Percentiles rank a stretch among this genome's conserved stretches.
Conservation (phyloP, 1,284 basidiomycete genomes). For the Heterobasidion irregulare region DNA sequence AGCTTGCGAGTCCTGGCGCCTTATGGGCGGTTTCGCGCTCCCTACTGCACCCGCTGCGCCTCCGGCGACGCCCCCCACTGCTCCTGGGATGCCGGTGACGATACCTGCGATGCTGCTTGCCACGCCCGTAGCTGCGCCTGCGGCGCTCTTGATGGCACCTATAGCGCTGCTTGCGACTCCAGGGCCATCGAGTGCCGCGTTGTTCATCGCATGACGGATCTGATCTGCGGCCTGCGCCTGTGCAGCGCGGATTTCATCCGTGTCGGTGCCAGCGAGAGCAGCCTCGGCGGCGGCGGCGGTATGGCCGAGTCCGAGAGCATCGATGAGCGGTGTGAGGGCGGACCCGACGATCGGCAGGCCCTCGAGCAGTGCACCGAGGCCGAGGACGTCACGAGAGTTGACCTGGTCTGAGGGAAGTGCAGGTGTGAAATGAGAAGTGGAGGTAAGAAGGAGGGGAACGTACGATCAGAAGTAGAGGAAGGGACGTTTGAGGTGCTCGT, state of each 20-base stretch:
- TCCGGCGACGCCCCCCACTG: not conserved
- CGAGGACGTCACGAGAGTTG: conserved; percentile 1
- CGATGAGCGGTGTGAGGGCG: not conserved
- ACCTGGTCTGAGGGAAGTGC: not conserved
- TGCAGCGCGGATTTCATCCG: not conserved
- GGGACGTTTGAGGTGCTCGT: not conserved
- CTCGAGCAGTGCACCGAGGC: not conserved
- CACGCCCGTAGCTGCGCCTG: not conserved
- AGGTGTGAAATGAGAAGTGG: not conserved
- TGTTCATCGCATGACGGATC: not conserved
- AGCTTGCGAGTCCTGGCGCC: not conserved
- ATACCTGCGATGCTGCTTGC: not conserved
- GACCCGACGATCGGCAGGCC: conserved; percentile 9
- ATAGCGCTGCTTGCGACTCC: not conserved
- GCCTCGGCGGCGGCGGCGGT: not conserved
- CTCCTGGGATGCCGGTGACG: not conserved
- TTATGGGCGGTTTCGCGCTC: not conserved
- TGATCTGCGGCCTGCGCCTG: not conserved
- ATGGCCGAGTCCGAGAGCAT: not conserved
- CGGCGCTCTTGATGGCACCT: not conserved
- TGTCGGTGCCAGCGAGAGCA: not conserved
- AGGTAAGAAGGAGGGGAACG: not conserved
- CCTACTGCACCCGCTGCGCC: not conserved
- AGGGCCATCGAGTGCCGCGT: not conserved
- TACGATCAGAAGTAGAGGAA: not conserved